Conservation (phyloP, 1,139 yeast genomes). For the Hemisphaericaspora subhashii region DNA sequence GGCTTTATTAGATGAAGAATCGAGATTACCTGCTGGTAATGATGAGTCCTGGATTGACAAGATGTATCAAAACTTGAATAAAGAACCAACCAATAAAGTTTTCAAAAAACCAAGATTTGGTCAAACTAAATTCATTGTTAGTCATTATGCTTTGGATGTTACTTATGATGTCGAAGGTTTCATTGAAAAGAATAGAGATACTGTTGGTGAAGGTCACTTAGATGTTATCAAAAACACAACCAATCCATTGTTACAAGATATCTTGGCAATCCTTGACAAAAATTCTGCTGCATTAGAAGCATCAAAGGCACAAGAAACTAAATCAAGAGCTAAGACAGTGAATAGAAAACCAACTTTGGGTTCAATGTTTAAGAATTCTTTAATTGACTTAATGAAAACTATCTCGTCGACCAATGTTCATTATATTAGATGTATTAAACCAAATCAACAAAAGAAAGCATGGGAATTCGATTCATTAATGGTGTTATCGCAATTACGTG, state of each 20-base stretch:
- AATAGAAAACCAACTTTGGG: constrained; percentile 91
- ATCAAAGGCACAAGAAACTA: constrained; percentile 41
- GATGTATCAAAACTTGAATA: constrained; percentile 81
- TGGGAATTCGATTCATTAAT: constrained; percentile 96
- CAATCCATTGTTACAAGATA: constrained; percentile 62
- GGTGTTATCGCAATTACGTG: constrained; percentile 94
- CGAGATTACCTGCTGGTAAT: constrained; percentile 90
- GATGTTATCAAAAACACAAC: constrained; percentile 75
- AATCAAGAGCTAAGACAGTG: constrained; percentile 37
- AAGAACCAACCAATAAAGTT: constrained; percentile 73
- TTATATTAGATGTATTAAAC: constrained; percentile 96
- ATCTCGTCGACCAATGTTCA: constrained; percentile 94
- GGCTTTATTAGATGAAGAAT: constrained; percentile 90
- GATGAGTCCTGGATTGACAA: constrained; percentile 93
- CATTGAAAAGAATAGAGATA: constrained; percentile 94
- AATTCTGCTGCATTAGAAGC: constrained; percentile 57
- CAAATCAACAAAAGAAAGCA: constrained; percentile 89
- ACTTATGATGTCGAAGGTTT: constrained; percentile 92
- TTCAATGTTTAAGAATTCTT: constrained; percentile 87
- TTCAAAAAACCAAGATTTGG: constrained; percentile 96
- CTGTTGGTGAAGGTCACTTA: constrained; percentile 93
- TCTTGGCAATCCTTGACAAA: constrained; percentile 65
- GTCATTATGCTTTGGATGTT: constrained; percentile 95
- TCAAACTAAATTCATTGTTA: constrained; percentile 82
- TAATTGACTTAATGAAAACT: constrained; percentile 90